Base-by-base conservation (phyloP, 139 green algal species). In the Spirogloea muscicola region DNA sequence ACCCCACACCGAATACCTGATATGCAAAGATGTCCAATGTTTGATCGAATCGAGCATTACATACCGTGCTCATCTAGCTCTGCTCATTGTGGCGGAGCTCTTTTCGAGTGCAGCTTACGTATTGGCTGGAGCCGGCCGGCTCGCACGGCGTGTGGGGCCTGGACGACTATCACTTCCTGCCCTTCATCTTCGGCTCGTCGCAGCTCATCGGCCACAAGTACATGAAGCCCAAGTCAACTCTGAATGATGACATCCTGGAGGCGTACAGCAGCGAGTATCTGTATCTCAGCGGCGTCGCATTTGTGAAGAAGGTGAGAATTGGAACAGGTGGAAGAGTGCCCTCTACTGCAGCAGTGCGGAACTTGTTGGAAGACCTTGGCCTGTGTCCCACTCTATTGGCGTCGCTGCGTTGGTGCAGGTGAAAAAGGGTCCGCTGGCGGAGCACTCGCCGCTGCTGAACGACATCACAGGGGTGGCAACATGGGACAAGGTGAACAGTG, bases 101-200 rank as follows among this genome's bases (percentile, higher is more conserved):
- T n/a, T n/a, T n/a, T n/a, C n/a, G n/a, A 40, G 68, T 97, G 3
- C 92, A 96, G 79, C n/a, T n/a, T n/a, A 96, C 87, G 2, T 97
- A 97, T 85, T 95, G 92, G 88, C 73, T 98, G 55, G 94, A 98
- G 84, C 94, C 94, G 1, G 94, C 94, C 1, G 94, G 94, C 0
- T 93, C 86, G 9, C 93, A 97, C 76, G 94, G 94, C 27, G 92
- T 96, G 49, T 98, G 94, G 94, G 94, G 94, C 1, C 84, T 98
- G 67, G 94, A 98, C 72, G 94, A 98, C 84, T 98, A 98, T 87
- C 90, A 96, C 49, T 96, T 98, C 79, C 84, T 98, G 62, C 93
- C 94, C 13, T 98, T 98, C 80, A 43, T 97, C 0, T 97, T 90
- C 85, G 93, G 93, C 13, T 82, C 87, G 0, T 68, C 83, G 9